These are phyloP conservation scores for Hamigera avellanea DNA, from an alignment of 495 filamentous ascomycete species.

Conservation along the genomic window DNA sequence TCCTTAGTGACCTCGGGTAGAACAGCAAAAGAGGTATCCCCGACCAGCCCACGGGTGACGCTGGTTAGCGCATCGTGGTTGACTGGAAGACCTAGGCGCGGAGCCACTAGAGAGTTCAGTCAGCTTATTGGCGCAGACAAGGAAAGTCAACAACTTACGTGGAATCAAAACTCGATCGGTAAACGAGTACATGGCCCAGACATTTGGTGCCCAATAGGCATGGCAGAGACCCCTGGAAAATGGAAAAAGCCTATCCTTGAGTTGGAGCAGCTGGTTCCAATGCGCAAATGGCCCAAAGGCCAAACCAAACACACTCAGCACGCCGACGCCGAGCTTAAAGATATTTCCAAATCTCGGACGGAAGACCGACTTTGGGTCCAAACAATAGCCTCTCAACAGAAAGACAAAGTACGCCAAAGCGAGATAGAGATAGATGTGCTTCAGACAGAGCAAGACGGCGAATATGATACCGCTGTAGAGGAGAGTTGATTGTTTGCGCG, in stretches of 20 bases:
- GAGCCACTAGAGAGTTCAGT: slow-evolving; percentile 51
- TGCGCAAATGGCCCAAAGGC: slow-evolving; percentile 86
- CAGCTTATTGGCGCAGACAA: neutral
- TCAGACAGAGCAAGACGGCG: slow-evolving; percentile 77
- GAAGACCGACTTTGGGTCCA: slow-evolving; percentile 67
- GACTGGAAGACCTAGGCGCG: slow-evolving; percentile 60
- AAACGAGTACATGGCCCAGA: slow-evolving; percentile 97
- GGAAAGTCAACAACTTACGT: slow-evolving; percentile 37
- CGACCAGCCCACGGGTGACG: slow-evolving; percentile 84
- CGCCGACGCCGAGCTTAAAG: slow-evolving; percentile 66
- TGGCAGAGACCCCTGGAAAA: slow-evolving; percentile 91
- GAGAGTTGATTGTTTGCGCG: slow-evolving; percentile 63
- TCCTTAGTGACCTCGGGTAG: slow-evolving; percentile 76
- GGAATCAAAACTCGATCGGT: slow-evolving; percentile 70
- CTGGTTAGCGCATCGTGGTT: slow-evolving; percentile 67
- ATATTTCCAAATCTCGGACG: slow-evolving; percentile 65
- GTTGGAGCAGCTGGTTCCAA: slow-evolving; percentile 78
- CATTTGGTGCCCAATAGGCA: slow-evolving; percentile 96
- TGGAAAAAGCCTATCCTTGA: slow-evolving; percentile 77
- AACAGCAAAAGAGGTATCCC: slow-evolving; percentile 90
- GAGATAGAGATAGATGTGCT: slow-evolving; percentile 97
- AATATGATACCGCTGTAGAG: slow-evolving; percentile 74
- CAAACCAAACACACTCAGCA: slow-evolving; percentile 60
- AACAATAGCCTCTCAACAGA: slow-evolving; percentile 76
- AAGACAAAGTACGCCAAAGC: slow-evolving; percentile 94